Conservation (phyloP, 768 basidiomycete species). For the Psilocybe subaeruginosa region DNA sequence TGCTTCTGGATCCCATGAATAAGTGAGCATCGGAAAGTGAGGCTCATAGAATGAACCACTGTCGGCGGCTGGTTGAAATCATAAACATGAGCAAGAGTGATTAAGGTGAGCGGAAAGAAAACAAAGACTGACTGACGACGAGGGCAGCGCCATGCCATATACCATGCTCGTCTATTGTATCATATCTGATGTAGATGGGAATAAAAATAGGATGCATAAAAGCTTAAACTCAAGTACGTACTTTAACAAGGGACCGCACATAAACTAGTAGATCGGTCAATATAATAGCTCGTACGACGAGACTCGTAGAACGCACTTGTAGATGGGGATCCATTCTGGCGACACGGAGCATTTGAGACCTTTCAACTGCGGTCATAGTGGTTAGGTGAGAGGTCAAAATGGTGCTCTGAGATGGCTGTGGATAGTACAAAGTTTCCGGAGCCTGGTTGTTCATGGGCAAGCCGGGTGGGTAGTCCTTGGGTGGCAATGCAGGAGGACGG, state of each 20-base stretch:
- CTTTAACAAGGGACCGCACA: conserved; percentile 87
- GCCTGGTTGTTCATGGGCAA: conserved; percentile 13
- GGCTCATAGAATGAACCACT: conserved; percentile 80
- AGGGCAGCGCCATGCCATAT: conserved; percentile 90
- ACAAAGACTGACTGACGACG: conserved; percentile 73
- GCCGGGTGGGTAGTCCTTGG: conserved; percentile 44
- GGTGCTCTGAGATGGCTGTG: conserved; percentile 29
- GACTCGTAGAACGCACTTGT: conserved; percentile 41
- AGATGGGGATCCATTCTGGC: conserved; percentile 82
- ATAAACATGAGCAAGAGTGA: neutral
- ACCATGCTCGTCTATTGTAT: conserved; percentile 77
- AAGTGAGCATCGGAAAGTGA: conserved; percentile 64
- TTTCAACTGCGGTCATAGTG: conserved; percentile 61
- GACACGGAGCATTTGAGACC: conserved; percentile 58
- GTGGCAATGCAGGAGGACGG: conserved; percentile 47
- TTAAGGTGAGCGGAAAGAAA: conserved; percentile 4
- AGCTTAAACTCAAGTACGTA: conserved; percentile 23
- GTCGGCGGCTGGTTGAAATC: conserved; percentile 62
- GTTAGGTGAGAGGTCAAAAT: conserved; percentile 44
- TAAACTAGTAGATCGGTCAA: conserved; percentile 50
- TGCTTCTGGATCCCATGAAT: conserved; percentile 73
- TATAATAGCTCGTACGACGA: conserved; percentile 1
- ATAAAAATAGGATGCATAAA: neutral
- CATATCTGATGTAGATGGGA: conserved; percentile 55
- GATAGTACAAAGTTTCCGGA: conserved; percentile 6